A percentile compares a stretch with the other conserved stretches of the same genome.
Conservation (phyloP, 2,329 filamentous ascomycete genomes). For the Ophiostoma populinum region DNA sequence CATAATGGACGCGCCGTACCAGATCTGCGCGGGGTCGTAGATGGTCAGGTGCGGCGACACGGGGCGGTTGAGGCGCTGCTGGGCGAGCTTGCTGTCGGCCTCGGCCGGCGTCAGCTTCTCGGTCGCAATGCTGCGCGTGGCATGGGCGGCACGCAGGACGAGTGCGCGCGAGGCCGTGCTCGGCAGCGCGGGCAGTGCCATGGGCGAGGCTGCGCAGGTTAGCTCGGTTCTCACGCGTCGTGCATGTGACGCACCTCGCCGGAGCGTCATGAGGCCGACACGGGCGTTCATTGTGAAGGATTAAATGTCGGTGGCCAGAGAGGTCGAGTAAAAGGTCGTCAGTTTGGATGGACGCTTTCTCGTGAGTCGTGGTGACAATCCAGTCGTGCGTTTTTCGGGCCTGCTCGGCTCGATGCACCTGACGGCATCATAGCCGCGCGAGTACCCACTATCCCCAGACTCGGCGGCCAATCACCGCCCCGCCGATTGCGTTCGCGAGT, state of each 20-base stretch:
- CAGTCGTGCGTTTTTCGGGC: slow-evolving; percentile 10
- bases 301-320: slow-evolving; percentile 6
- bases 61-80: slow-evolving; percentile 67
- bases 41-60: slow-evolving; percentile 71
- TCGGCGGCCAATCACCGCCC: slow-evolving; percentile 10
- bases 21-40: slow-evolving; percentile 78
- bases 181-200: too few relatives aligned
- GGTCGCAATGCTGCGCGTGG: slow-evolving; percentile 36
- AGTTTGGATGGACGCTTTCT: neutral
- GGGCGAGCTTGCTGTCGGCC: slow-evolving; percentile 49
- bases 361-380: neutral
- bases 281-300: slow-evolving; percentile 35
- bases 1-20: slow-evolving; percentile 52
- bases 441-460: neutral
- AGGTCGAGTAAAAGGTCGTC: slow-evolving; percentile 7
- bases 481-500: slow-evolving; percentile 10
- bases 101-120: slow-evolving; percentile 37
- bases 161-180: slow-evolving; percentile 27
- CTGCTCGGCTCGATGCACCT: slow-evolving; percentile 23
- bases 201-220: slow-evolving; percentile 10
- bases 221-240: neutral
- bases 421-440: slow-evolving; percentile 3
- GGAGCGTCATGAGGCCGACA: slow-evolving; percentile 40
- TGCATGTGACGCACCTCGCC: slow-evolving; percentile 29
- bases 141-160: slow-evolving; percentile 21